Conservation (phyloP, 169 alveolate genomes). For the Miamiensis avidus region DNA sequence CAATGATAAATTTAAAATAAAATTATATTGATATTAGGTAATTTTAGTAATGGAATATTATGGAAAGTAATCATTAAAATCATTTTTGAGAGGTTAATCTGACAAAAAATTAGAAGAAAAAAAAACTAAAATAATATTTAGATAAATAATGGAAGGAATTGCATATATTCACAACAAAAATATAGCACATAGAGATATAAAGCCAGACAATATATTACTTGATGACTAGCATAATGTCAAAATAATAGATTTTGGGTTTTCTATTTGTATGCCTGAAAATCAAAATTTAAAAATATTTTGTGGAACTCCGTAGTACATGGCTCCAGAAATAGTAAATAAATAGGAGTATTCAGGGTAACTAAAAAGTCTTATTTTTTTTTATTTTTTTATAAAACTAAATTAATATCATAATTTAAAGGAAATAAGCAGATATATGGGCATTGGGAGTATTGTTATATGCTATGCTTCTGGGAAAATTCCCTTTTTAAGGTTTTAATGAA, state of each 20-base stretch:
- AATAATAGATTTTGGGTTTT: conserved; percentile 74
- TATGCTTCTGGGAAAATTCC: conserved; percentile 71
- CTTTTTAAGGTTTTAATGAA: conserved; percentile 72
- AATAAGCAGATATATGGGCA: conserved; percentile 81
- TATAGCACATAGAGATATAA: conserved; percentile 76
- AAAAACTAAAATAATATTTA: conserved; percentile 50
- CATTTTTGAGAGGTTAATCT: conserved; percentile 44
- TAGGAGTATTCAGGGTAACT: conserved; percentile 59
- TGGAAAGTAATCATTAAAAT: conserved; percentile 36
- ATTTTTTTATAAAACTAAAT: too few species aligned
- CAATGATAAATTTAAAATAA: background rate
- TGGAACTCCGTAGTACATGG: conserved; percentile 75
- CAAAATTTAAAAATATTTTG: conserved; percentile 55
- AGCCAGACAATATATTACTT: conserved; percentile 70
- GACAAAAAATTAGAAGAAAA: conserved; percentile 52
- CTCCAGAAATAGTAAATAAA: conserved; percentile 78
- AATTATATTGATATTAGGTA: conserved; percentile 2
- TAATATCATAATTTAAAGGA: too few species aligned
- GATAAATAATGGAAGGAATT: conserved; percentile 52
- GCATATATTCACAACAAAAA: conserved; percentile 55
- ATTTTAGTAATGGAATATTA: conserved; percentile 47
- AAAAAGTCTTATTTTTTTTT: too few species aligned
- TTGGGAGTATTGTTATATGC: conserved; percentile 72
- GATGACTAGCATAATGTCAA: conserved; percentile 50
- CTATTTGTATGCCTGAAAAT: conserved; percentile 42